A percentile compares a stretch with the other conserved stretches of the same genome.
phyloP scores from a whole-genome alignment of 805 yeast genomes.

The Candida bentonensis region DNA sequence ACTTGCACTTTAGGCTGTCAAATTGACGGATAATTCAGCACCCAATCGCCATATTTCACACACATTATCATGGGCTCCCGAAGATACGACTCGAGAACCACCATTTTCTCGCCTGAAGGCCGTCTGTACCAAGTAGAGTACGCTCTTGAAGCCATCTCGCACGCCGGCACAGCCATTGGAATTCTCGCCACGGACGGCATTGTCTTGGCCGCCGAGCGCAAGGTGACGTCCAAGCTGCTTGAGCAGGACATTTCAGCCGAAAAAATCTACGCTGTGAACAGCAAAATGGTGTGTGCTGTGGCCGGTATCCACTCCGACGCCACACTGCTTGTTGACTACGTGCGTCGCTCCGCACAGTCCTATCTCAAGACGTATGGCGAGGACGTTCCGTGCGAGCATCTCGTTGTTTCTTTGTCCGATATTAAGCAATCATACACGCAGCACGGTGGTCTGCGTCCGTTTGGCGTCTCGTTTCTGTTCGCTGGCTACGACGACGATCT shows the following conservation, averaged over 20 bases:
- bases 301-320: slow-evolving; percentile 99
- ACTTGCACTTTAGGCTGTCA: too few species aligned
- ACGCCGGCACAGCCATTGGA: slow-evolving; percentile 75
- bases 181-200: slow-evolving; percentile 72
- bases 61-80: slow-evolving; percentile 67
- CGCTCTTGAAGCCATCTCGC: slow-evolving; percentile 81
- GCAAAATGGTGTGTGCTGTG: slow-evolving; percentile 65
- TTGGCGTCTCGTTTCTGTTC: slow-evolving; percentile 90
- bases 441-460: slow-evolving; percentile 96
- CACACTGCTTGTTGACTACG: slow-evolving; percentile 70
- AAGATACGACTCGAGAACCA: slow-evolving; percentile 98
- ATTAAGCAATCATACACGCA: slow-evolving; percentile 97
- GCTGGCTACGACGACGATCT: slow-evolving; percentile 90
- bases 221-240: slow-evolving; percentile 67
- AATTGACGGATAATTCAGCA: too few species aligned
- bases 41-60: too few species aligned
- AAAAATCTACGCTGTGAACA: slow-evolving; percentile 76
- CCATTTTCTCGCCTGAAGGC: slow-evolving; percentile 98
- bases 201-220: slow-evolving; percentile 91
- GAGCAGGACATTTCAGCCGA: slow-evolving; percentile 93
- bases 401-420: slow-evolving; percentile 82
- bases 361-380: slow-evolving; percentile 80
- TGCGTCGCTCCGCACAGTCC: slow-evolving; percentile 73
- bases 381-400: slow-evolving; percentile 83
- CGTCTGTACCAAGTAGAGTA: slow-evolving; percentile 93